These are phyloP conservation scores for Zhuliangozyma parablackwelliae DNA, from an alignment of 1,139 yeast species.

Conservation along the genomic window DNA sequence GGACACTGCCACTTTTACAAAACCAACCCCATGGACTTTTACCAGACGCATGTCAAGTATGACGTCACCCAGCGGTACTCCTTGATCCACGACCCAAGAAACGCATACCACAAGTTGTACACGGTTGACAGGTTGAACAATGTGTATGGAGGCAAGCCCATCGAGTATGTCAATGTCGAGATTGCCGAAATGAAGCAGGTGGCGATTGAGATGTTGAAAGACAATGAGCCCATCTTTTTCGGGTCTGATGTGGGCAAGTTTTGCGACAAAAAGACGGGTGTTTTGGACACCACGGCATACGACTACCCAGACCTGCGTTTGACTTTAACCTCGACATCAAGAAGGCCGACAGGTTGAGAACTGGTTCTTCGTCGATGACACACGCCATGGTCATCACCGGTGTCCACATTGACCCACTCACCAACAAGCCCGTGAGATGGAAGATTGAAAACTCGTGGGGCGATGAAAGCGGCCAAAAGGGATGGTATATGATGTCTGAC, in stretches of 20 bases:
- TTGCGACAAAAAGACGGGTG: constrained; percentile 54
- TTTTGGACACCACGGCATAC: constrained; percentile 68
- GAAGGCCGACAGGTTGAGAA: constrained; percentile 51
- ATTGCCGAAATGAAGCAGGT: constrained; percentile 53
- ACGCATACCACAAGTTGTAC: constrained; percentile 55
- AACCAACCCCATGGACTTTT: constrained; percentile 63
- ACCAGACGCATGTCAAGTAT: constrained; percentile 47
- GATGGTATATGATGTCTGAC: constrained; percentile 77
- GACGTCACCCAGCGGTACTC: constrained; percentile 58
- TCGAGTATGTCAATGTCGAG: constrained; percentile 64
- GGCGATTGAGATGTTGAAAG: constrained; percentile 63
- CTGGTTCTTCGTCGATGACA: constrained; percentile 67
- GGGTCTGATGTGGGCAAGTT: constrained; percentile 84
- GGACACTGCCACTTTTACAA: constrained; percentile 51
- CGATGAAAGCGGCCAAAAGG: constrained; percentile 65
- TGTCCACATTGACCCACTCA: constrained; percentile 48
- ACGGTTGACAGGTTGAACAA: constrained; percentile 73
- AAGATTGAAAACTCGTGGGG: constrained; percentile 90
- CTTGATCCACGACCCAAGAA: constrained; percentile 76
- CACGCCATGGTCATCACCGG: constrained; percentile 83
- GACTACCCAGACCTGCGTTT: constrained; percentile 64
- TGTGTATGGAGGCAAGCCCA: constrained; percentile 61
- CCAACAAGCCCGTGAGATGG: constrained; percentile 61
- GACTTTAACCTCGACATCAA: constrained; percentile 44
- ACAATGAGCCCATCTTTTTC: constrained; percentile 74